phyloP scores from a whole-genome alignment of 1,139 yeast species.

The Pichia inconspicua region DNA sequence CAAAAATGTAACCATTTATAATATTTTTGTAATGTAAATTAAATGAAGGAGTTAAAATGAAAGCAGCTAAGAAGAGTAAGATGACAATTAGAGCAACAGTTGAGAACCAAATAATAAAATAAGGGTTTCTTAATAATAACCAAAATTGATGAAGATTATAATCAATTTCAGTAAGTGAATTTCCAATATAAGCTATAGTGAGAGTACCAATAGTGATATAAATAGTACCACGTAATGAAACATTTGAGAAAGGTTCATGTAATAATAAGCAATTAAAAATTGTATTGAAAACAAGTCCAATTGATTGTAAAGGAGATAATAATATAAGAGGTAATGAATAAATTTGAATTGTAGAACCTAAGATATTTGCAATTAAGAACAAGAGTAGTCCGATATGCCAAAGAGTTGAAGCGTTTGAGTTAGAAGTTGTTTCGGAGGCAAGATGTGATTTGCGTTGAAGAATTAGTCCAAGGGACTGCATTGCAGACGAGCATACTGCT shows the following conservation, averaged over 20 bases:
- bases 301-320: constrained; percentile 76
- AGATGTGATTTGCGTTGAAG: constrained; percentile 76
- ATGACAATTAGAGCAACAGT: constrained; percentile 14
- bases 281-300: constrained; percentile 80
- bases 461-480: constrained; percentile 78
- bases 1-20: constrained; percentile 50
- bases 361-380: constrained; percentile 64
- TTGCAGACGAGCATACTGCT: constrained; percentile 71
- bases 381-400: constrained; percentile 73
- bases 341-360: constrained; percentile 79
- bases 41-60: neutral
- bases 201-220: constrained; percentile 70
- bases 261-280: constrained; percentile 63
- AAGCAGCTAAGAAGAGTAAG: too few relatives aligned
- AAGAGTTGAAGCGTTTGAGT: constrained; percentile 41
- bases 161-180: constrained; percentile 47
- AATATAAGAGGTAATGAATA: constrained; percentile 77
- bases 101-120: constrained; percentile 41
- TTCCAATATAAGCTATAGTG: constrained; percentile 65
- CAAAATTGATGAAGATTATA: constrained; percentile 42
- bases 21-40: constrained; percentile 14
- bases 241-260: constrained; percentile 56
- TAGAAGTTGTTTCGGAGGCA: neutral
- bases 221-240: constrained; percentile 56
- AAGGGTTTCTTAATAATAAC: constrained; percentile 31